A percentile compares a stretch with the other conserved stretches of the same genome.
Conservation (phyloP, 192 early-diverging fungal genomes). For the Funneliformis geosporum region DNA sequence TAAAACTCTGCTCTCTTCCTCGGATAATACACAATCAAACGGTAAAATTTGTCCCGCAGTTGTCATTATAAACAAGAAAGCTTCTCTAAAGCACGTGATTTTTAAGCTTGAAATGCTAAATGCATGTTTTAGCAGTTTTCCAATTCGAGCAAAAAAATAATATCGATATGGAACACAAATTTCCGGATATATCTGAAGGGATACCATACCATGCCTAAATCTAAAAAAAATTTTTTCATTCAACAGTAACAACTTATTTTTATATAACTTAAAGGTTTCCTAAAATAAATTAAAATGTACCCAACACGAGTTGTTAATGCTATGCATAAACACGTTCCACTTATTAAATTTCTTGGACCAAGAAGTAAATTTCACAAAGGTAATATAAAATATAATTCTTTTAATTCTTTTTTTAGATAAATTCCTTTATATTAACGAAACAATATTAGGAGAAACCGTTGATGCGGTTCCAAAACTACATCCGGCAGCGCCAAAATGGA, state of each 20-base stretch:
- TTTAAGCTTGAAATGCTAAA: too few species aligned
- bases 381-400: not conserved
- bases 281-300: not conserved
- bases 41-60: not conserved
- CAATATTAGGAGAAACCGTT: not conserved
- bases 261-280: not conserved
- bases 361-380: conserved; percentile 32
- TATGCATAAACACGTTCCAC: conserved; percentile 36
- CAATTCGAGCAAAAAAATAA: too few species aligned
- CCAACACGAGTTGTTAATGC: conserved; percentile 12
- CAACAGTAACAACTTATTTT: not conserved
- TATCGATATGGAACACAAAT: too few species aligned
- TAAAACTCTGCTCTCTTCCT: conserved; percentile 22
- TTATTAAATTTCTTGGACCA: conserved; percentile 45
- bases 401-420: not conserved
- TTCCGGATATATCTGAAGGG: too few species aligned
- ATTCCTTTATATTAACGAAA: not conserved
- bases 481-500: not conserved
- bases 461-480: not conserved
- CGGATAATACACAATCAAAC: conserved; percentile 17
- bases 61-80: not conserved
- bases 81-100: too few species aligned
- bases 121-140: too few species aligned
- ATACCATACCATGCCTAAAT: too few species aligned
- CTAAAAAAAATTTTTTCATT: too few species aligned